Base-by-base conservation (phyloP, 2,329 filamentous ascomycete species). In the Nothopassalora personata region DNA sequence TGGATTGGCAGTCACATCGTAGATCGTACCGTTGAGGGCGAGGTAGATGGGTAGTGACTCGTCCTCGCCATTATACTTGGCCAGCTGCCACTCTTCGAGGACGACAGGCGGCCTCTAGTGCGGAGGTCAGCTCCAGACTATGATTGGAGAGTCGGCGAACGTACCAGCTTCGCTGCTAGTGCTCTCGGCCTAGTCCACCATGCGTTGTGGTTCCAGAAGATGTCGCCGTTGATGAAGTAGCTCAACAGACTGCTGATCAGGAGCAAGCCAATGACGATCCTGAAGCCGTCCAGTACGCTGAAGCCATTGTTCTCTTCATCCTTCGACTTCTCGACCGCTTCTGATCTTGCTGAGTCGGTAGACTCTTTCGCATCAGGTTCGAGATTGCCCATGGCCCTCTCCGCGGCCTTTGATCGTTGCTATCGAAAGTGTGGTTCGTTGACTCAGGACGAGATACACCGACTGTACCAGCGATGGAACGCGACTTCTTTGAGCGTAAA, bases 11-110 rank as follows among this genome's bases (percentile, higher is more conserved):
- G 84, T 83, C 45, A 95, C 90, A 74, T 95, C 90, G 81, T 88
- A 94, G 76, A 95, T 89, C 59, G 85, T 89, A 70, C 89, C 87
- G 78, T 94, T 93, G 69, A 99, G 86, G 63, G 91, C 91, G 57
- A 99, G 83, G 78, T 96, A 96, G 73, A 97, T 85, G 6, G 94
- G 94, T 60, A 88, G 85, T 7, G 76, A 73, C 9, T 86, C 79
- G 74, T 96, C 86, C 59, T 78, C 82, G 76, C 94, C 95, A 76
- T 96, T 87, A 80, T 89, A 95, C 53, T 78, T 73, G 49, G 82
- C 74, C 52, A 99, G 86, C 73, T 97, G 81, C 19, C 80, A 79
- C 58, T 89, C 87, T 0, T 91, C 96, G 43, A 97, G 81, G 71
- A 82, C 78, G 53, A 89, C 63, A 13, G 90, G 89, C 4, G 80